Evolutionary conservation across 306 rosid genomes (phyloP), one percentile per base, ranked within the genome.

Genomic region (Chamaecrista fasciculata): DNA sequence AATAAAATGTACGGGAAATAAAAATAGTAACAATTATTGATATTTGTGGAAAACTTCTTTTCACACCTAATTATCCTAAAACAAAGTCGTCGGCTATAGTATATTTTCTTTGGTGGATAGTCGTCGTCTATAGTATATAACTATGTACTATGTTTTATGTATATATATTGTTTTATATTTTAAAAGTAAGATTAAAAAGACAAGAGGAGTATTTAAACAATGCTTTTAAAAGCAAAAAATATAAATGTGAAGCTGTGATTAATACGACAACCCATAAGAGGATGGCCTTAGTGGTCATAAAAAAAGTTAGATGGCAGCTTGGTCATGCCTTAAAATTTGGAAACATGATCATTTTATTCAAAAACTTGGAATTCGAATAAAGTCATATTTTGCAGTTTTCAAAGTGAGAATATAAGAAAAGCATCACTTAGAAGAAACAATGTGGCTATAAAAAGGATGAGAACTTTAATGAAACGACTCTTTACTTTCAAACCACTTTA

Each of bases 261-360:
- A 8, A 8, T 8, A 33, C 36, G 36, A n/a, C 36, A 62, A 62
- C 34, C 43, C 33, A 40, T 11, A 18, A 62, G 47, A 21, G 12
- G 16, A 2, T 20, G 56, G 29, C 25, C 46, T 25, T 16, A 39
- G 44, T 28, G 59, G 12, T 55, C 42, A 18, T 42, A 7, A 43
- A 28, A 8, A 44, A 24, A 15, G 44, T 8, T 46, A 25, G 19
- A 8, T 31, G 69, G 23, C 43, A 7, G 12, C 69, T 12, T 67
- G 66, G 73, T 47, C 62, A 12, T 66, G 62, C 79, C 14, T 44
- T 29, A 44, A 57, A 44, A 56, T 34, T 5, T 21, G 11, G 64
- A 46, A 43, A 21, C 78, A 73, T 65, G 4, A 3, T 55, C 29
- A 6, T 31, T 65, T 65, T 58, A 46, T 21, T 60, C 48, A 26